These are phyloP conservation scores for Phanerochaete carnosa DNA, from an alignment of 768 basidiomycete genomes.

Conservation along the genomic window DNA sequence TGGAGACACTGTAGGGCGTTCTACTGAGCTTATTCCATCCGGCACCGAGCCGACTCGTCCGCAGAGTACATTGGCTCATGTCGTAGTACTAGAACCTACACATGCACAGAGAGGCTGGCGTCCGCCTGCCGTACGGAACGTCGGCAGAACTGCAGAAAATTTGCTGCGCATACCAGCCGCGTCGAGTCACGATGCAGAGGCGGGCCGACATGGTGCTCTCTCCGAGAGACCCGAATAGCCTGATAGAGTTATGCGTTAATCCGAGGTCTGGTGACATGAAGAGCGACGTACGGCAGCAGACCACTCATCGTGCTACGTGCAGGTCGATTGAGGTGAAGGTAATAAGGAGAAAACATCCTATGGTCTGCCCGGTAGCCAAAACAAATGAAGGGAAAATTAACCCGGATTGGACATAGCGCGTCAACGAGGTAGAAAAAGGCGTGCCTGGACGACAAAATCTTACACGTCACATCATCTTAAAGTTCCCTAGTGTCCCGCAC, in stretches of 20 bases:
- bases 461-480: neutral
- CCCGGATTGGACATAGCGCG: neutral
- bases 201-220: neutral
- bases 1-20: neutral
- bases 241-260: neutral
- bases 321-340: neutral
- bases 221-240: neutral
- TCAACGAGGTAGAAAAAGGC: neutral
- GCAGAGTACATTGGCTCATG: neutral
- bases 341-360: neutral
- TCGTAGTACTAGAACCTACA: neutral
- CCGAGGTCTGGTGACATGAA: neutral
- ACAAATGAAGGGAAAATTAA: neutral
- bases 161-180: neutral
- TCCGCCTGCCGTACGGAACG: neutral
- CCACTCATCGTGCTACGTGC: neutral
- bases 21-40: constrained; percentile 2
- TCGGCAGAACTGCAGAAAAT: neutral
- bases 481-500: constrained; percentile 4
- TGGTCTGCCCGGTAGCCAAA: neutral
- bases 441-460: neutral
- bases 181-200: neutral
- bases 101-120: neutral
- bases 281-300: neutral
- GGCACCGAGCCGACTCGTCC: neutral